Evolutionary conservation across 352 stramenopile genomes (phyloP), one percentile per base, ranked within the genome.

Genomic region (Phytophthora pseudosyringae): DNA sequence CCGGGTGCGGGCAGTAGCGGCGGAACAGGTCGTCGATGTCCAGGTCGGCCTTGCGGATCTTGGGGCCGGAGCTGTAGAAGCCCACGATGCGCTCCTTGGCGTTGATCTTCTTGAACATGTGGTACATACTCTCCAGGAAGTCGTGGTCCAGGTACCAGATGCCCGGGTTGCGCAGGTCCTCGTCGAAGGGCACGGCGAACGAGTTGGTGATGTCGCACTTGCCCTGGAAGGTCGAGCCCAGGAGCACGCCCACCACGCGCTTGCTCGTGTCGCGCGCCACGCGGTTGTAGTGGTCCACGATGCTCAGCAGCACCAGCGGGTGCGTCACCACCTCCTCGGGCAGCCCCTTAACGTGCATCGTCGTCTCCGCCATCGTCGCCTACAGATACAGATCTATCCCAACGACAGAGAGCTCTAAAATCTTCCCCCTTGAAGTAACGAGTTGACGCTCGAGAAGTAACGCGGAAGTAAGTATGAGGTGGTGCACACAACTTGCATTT

Each of bases 81-180:
- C 98, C 98, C 62, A 99, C 95, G 44, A 99, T 96, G 35, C 96
- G 86, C 75, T 99, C 98, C 80, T 99, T 99, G 59, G 97, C 88
- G 62, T 95, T 97, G 59, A 98, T 96, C 78, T 98, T 98, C 78
- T 95, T 97, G 74, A 97, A 98, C 92, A 98, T 98, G 50, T 75
- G 66, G 64, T 91, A 96, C 97, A 99, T 99, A 72, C 86, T 99
- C 75, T 99, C 97, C 38, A 99, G 79, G 71, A 98, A 99, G 82
- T 99, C 98, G 80, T 99, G 97, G 86, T 99, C 98, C 40, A 99
- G 80, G 80, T 99, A 99, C 94, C 98, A 99, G 50, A 99, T 98
- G 18, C 81, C 83, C 35, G 93, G 91, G 81, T 99, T 99, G 54
- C 96, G 95, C 46, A 96, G 76, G 72, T 99, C 97, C 82, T 99